phyloP scores from a whole-genome alignment of 2,329 filamentous ascomycete species.

The Aspergillus ruber region DNA sequence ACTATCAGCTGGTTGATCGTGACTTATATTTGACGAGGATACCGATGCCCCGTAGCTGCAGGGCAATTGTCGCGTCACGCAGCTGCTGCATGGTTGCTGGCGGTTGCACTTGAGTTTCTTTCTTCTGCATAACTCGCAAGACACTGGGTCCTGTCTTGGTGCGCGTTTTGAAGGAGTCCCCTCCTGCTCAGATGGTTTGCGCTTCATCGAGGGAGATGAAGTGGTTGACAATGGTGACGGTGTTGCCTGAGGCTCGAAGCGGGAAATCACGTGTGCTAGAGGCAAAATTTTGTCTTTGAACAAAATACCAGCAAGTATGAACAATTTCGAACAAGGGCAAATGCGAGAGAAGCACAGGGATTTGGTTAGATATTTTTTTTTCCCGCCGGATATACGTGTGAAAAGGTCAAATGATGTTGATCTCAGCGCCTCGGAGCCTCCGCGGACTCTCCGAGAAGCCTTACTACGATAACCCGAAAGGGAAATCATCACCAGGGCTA shows the following conservation, averaged over 20 bases:
- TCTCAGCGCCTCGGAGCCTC: slow-evolving; percentile 12
- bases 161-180: slow-evolving; percentile 10
- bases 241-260: background rate
- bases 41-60: slow-evolving; percentile 18
- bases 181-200: slow-evolving; percentile 5
- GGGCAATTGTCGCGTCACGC: slow-evolving; percentile 24
- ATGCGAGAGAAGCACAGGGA: background rate
- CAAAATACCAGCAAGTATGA: background rate
- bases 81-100: slow-evolving; percentile 46
- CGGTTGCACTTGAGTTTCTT: slow-evolving; percentile 51
- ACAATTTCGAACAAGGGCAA: background rate
- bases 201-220: slow-evolving; percentile 14
- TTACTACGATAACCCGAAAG: background rate
- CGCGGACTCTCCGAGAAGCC: slow-evolving; percentile 16
- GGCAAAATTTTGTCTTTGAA: too few relatives aligned
- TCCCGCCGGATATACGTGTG: background rate
- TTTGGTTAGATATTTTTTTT: too few relatives aligned
- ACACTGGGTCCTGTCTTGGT: slow-evolving; percentile 33
- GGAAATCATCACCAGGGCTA: background rate
- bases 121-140: slow-evolving; percentile 33
- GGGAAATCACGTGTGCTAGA: slow-evolving; percentile 4
- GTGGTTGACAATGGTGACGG: background rate
- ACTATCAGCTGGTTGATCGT: background rate
- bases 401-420: slow-evolving; percentile 4
- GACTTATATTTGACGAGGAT: too few relatives aligned